A percentile compares a stretch with the other conserved stretches of the same genome.
Evolutionary conservation across 768 basidiomycete species (phyloP).

Genomic region (Phaeotremella skinneri): DNA sequence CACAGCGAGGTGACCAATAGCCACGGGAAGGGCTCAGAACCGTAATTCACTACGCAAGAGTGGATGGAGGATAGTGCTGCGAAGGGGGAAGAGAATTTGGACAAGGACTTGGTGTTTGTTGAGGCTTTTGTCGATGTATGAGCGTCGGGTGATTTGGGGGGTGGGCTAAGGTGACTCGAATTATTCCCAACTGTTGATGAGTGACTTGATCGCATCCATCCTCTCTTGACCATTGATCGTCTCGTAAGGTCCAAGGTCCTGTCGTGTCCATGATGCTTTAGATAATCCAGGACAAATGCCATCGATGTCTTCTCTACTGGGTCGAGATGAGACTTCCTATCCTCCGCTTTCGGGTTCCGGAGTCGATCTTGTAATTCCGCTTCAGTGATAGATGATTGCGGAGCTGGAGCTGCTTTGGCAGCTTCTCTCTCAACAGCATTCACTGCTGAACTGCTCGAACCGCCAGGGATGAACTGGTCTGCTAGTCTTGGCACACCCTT

Average conservation of each 20-base stretch:
- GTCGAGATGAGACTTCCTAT: too few species aligned
- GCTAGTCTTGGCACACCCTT: constrained; percentile 14
- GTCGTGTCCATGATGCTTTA: constrained; percentile 80
- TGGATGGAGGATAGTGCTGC: neutral
- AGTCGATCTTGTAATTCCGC: neutral
- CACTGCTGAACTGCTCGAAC: constrained; percentile 36
- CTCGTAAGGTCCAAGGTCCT: constrained; percentile 68
- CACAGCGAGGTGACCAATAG: neutral
- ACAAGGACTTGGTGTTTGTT: neutral
- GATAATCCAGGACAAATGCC: constrained; percentile 72
- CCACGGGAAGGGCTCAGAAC: neutral
- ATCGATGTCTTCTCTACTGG: constrained; percentile 62
- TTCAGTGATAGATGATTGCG: neutral
- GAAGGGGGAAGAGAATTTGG: neutral
- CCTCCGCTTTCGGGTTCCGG: neutral
- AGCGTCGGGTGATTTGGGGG: neutral
- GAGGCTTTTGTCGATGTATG: neutral
- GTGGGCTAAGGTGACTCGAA: too few species aligned
- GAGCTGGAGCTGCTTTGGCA: neutral
- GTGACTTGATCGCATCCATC: constrained; percentile 10
- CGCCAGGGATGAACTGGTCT: constrained; percentile 16
- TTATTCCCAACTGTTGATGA: constrained; percentile 15
- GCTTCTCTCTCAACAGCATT: constrained; percentile 54
- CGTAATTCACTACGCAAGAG: neutral
- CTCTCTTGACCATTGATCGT: constrained; percentile 52